A percentile compares a stretch with the other conserved stretches of the same genome.
phyloP scores from a whole-genome alignment of 2,329 filamentous ascomycete genomes.

The Neobulgaria alba region DNA sequence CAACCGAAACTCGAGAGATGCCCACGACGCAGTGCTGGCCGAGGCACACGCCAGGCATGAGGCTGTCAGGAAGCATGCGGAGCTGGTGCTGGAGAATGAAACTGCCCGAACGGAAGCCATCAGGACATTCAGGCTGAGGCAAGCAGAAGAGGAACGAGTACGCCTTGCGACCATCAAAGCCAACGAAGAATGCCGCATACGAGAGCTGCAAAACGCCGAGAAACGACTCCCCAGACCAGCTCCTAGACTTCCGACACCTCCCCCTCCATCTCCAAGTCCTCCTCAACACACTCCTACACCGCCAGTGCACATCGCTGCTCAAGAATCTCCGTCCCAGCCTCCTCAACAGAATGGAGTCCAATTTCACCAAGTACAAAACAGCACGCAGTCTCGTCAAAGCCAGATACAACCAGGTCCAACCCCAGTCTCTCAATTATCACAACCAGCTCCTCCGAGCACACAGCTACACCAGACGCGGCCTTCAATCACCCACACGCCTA shows the following conservation, averaged over 20 bases:
- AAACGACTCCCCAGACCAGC: conserved; percentile 24
- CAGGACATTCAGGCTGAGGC: conserved; percentile 1
- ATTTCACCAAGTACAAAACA: background rate
- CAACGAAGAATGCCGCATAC: conserved; percentile 42
- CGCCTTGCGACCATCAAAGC: conserved; percentile 35
- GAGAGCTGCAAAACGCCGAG: conserved; percentile 34
- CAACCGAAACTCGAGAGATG: conserved; percentile 15
- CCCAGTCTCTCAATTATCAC: background rate
- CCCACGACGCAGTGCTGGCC: conserved; percentile 47
- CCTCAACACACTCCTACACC: conserved; percentile 1
- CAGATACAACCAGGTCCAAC: too few relatives aligned
- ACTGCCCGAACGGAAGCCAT: conserved; percentile 31
- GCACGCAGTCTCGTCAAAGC: too few relatives aligned
- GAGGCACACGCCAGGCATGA: conserved; percentile 59
- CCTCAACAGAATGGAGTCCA: background rate
- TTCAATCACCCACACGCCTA: background rate
- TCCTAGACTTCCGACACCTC: conserved; percentile 17
- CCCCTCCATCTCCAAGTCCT: conserved; percentile 2
- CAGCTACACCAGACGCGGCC: background rate
- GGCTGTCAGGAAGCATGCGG: conserved; percentile 45
- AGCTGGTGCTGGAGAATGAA: conserved; percentile 1
- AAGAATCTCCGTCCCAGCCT: background rate
- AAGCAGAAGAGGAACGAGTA: conserved; percentile 20
- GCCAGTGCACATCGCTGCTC: too few relatives aligned
- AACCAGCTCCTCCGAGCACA: background rate